phyloP scores from a whole-genome alignment of 2,329 filamentous ascomycete species.

The Pseudocercospora fuligena region DNA sequence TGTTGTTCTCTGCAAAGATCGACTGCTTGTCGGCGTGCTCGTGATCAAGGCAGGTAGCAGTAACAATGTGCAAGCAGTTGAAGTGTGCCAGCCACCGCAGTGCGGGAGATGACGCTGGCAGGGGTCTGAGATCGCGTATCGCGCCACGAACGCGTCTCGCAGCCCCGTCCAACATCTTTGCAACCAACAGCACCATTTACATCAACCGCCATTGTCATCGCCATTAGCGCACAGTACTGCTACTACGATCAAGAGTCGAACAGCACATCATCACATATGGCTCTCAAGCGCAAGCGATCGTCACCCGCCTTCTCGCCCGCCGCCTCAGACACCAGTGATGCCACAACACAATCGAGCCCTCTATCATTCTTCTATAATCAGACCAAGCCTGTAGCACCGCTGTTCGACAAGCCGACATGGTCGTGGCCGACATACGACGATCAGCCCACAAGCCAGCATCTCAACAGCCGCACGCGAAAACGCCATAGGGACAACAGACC shows the following conservation, averaged over 20 bases:
- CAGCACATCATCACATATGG: constrained; percentile 47
- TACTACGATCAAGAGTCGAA: neutral
- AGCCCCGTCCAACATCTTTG: neutral
- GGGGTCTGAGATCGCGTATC: neutral
- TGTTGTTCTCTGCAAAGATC: constrained; percentile 3
- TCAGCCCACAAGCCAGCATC: constrained; percentile 40
- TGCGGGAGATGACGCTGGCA: neutral
- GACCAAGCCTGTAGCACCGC: constrained; percentile 32
- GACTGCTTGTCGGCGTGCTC: neutral
- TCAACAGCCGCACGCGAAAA: constrained; percentile 64
- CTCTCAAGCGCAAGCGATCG: constrained; percentile 64
- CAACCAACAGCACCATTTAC: neutral
- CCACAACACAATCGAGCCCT: constrained; percentile 36
- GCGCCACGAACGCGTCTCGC: neutral
- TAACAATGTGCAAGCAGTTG: neutral
- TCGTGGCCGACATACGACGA: constrained; percentile 35
- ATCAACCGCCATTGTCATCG: neutral
- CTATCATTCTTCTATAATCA: constrained; percentile 32
- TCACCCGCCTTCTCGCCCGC: constrained; percentile 49
- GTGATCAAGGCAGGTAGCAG: neutral
- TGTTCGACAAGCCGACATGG: constrained; percentile 34
- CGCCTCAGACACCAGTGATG: constrained; percentile 44
- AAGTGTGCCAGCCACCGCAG: neutral
- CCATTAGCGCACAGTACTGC: constrained; percentile 3
- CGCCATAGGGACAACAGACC: constrained; percentile 63